phyloP scores from a whole-genome alignment of 2,329 filamentous ascomycete genomes.

The Fusarium sp. region DNA sequence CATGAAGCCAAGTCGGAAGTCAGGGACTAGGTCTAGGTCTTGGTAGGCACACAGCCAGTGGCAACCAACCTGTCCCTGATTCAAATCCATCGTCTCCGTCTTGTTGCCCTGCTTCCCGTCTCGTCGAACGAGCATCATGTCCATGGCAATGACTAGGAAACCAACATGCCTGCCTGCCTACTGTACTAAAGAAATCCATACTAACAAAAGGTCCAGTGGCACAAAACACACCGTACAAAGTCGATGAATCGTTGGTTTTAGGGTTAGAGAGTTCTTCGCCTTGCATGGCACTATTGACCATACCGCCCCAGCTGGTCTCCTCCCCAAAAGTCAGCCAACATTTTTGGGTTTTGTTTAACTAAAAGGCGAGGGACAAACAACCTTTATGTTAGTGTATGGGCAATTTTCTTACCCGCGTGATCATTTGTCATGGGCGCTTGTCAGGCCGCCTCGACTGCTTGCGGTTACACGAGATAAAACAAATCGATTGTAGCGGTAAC shows the following conservation, averaged over 20 bases:
- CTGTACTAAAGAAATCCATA: not conserved
- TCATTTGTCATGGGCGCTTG: conserved; percentile 2
- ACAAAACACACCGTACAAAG: conserved; percentile 18
- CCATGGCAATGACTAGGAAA: conserved; percentile 2
- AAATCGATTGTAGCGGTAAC: conserved; percentile 1
- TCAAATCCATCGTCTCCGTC: conserved; percentile 16
- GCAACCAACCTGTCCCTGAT: conserved; percentile 23
- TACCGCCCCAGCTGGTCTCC: conserved; percentile 23
- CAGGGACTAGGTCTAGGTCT: conserved; percentile 4
- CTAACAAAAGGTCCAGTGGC: not conserved
- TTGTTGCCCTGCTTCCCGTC: conserved; percentile 26
- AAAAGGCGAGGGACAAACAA: conserved; percentile 17
- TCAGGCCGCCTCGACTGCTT: conserved; percentile 10
- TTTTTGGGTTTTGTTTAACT: conserved; percentile 35
- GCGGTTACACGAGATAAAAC: conserved; percentile 4
- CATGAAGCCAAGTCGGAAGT: conserved; percentile 1
- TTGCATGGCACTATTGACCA: conserved; percentile 42
- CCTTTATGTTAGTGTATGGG: conserved; percentile 22
- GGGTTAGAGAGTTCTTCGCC: conserved; percentile 28
- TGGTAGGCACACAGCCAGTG: conserved; percentile 12
- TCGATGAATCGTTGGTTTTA: conserved; percentile 25
- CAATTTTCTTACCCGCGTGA: conserved; percentile 18
- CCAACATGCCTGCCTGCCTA: conserved; percentile 13
- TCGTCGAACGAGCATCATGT: conserved; percentile 7
- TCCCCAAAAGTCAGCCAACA: conserved; percentile 6